These are phyloP conservation scores for Penicillium sp. DNA, from an alignment of 2,329 filamentous ascomycete species.

Conservation along the genomic window DNA sequence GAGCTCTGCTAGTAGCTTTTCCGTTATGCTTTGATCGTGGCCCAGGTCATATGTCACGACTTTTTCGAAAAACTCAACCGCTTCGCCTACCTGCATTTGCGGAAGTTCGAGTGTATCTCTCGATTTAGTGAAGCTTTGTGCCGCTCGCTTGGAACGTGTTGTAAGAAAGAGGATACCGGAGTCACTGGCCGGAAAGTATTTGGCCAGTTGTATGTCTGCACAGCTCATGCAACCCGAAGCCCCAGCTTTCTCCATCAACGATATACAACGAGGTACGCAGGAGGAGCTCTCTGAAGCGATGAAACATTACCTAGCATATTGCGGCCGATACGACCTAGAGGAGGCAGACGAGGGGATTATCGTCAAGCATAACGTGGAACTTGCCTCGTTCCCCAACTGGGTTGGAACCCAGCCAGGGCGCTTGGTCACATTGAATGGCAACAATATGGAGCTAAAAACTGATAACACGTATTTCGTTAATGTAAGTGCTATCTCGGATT, in stretches of 20 bases:
- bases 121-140: too few species aligned
- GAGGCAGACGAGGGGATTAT: not conserved
- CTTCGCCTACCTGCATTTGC: too few species aligned
- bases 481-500: not conserved
- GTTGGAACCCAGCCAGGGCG: not conserved
- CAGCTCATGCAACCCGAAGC: not conserved
- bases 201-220: too few species aligned
- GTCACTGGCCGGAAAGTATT: too few species aligned
- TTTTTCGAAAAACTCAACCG: too few species aligned
- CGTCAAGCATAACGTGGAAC: not conserved
- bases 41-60: too few species aligned
- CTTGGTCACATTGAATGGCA: not conserved
- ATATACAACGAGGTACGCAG: not conserved
- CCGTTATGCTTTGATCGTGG: too few species aligned
- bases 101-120: too few species aligned
- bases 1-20: too few species aligned
- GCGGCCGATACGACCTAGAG: not conserved
- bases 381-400: not conserved
- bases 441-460: not conserved
- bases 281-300: not conserved
- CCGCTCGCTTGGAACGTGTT: too few species aligned
- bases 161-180: too few species aligned
- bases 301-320: not conserved
- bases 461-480: not conserved
- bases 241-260: not conserved